phyloP scores from a whole-genome alignment of 345 rosid genomes.

The Eucalyptus paniculata region DNA sequence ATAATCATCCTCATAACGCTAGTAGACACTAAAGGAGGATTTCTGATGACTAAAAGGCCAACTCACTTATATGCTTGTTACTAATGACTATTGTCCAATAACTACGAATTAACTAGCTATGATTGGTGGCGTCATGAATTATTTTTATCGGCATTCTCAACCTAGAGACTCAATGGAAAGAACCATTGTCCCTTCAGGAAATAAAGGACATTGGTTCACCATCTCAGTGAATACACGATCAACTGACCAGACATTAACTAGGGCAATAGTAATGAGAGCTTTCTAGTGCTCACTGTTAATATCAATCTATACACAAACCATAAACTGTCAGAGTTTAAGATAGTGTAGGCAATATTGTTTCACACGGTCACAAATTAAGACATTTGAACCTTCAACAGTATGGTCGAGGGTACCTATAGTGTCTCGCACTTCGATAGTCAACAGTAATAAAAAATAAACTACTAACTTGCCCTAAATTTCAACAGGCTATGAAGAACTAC shows the following conservation, averaged over 20 bases:
- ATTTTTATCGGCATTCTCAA: too few relatives aligned
- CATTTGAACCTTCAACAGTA: not conserved
- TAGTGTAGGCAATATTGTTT: not conserved
- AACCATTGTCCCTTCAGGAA: conserved; percentile 44
- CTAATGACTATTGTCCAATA: too few relatives aligned
- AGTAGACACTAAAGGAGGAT: too few relatives aligned
- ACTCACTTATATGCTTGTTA: too few relatives aligned
- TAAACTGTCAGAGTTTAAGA: not conserved
- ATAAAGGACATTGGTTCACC: conserved; percentile 83
- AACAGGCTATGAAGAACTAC: not conserved
- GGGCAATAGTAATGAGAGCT: conserved; percentile 89
- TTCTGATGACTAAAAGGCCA: too few relatives aligned
- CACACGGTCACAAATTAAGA: not conserved
- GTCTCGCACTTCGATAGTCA: not conserved
- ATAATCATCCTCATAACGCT: too few relatives aligned
- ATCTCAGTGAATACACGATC: conserved; percentile 98
- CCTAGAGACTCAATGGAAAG: too few relatives aligned
- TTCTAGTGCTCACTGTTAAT: conserved; percentile 53
- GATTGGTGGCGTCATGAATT: too few relatives aligned
- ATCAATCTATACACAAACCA: not conserved
- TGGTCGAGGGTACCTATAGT: not conserved
- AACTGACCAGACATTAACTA: conserved; percentile 92
- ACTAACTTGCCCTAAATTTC: not conserved
- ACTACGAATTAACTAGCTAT: too few relatives aligned
- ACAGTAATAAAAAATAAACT: not conserved